Base-by-base conservation (phyloP, 768 basidiomycete species). In the Leucogyrophana mollusca region DNA sequence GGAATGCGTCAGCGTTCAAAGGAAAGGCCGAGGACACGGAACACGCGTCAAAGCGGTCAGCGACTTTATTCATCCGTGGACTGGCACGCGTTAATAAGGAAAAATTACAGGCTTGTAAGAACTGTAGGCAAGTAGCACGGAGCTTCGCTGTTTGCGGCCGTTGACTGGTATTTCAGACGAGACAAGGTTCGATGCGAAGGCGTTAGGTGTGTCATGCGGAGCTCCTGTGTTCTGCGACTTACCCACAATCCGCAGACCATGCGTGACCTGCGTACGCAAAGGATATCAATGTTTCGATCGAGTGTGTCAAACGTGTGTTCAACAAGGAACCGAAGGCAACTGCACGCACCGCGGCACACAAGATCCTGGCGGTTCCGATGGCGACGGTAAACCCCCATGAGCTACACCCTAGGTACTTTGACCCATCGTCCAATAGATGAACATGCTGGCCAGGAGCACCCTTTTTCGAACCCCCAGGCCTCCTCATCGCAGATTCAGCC, bases 161-260 rank as follows among this genome's bases (percentile, higher is more conserved):
- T 41, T 9, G 45, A 53, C 49, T 57, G 43, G 54, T 44, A 51
- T 43, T 47, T 40, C 50, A 83, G 82, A 63, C 78, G 76, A 25
- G 77, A 82, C 60, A 84, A 84, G 60, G 73, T 79, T 48, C 74
- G 79, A 4, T 84, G 83, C 58, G 77, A 80, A 55, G 82, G 82
- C 13, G 62, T 69, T 47, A 73, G 79, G 80, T 80, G 57, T 52
- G 48, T 27, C 42, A 10, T 45, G 44, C 34, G 40, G 9, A 36
- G n/a, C 27, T 37, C 27, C 47, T 48, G 24, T 22, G 34, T 48
- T 39, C 27, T 34, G 47, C 38, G 7, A 53, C 39, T 20, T 8
- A 14, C 43, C 27, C 40, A 40, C 47, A 50, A 38, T 46, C 46
- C 44, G 35, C 49, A 79, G 79, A 53, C 79, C 79, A 40, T 81